These are phyloP conservation scores for Claviceps capensis DNA, from an alignment of 2,329 filamentous ascomycete genomes.

Conservation along the genomic window DNA sequence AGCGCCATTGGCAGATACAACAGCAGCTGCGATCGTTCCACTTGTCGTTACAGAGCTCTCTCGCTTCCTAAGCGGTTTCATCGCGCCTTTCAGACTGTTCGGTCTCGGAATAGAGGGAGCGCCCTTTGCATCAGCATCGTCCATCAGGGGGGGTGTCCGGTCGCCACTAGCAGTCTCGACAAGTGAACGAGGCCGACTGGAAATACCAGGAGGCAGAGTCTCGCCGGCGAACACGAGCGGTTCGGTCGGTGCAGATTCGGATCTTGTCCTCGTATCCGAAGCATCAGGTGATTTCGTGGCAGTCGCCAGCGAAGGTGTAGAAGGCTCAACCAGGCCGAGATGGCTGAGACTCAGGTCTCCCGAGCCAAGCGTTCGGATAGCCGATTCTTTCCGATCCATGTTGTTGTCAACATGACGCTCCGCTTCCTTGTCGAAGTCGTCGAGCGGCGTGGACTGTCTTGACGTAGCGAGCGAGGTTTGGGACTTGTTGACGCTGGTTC, in stretches of 20 bases:
- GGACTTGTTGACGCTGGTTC: conserved; percentile 14
- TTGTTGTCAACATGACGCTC: conserved; percentile 16
- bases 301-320: conserved; percentile 40
- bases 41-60: conserved; percentile 65
- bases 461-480: conserved; percentile 10
- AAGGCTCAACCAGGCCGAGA: conserved; percentile 60
- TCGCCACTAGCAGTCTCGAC: conserved; percentile 39
- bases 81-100: conserved; percentile 52
- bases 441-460: conserved; percentile 25
- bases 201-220: conserved; percentile 19
- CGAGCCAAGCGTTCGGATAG: conserved; percentile 76
- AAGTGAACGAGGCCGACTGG: conserved; percentile 33
- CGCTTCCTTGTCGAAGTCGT: conserved; percentile 20
- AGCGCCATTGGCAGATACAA: conserved; percentile 56
- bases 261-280: conserved; percentile 33
- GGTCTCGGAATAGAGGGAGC: conserved; percentile 39
- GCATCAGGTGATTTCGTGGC: conserved; percentile 37
- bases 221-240: conserved; percentile 15
- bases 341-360: conserved; percentile 85
- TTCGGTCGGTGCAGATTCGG: conserved; percentile 47
- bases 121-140: conserved; percentile 50
- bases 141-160: conserved; percentile 48
- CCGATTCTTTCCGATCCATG: conserved; percentile 52
- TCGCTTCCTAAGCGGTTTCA: conserved; percentile 54
- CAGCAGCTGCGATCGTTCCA: conserved; percentile 54